Evolutionary conservation across 208 protist genomes (phyloP), one percentile per base, ranked within the genome.

Genomic region (Trypanosoma vivax): DNA sequence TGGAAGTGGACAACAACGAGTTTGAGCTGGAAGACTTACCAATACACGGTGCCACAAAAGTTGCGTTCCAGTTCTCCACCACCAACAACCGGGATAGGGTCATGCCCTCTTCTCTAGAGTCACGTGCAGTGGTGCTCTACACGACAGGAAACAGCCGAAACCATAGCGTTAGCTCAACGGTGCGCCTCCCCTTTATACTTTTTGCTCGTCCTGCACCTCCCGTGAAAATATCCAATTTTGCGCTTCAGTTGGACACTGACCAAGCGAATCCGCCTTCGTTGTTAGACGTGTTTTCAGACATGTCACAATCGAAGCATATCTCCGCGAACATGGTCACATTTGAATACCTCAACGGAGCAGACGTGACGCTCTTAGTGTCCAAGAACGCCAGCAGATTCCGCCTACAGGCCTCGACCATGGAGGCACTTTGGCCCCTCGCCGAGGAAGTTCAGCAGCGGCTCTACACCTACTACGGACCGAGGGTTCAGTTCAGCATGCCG

Each of bases 171-270:
- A 56, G 58, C 23, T 39, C 67, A 11, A 55, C 47, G 13, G 46
- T 78, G 0, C 29, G 57, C 28, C 63, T 94, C 5, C 92, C 92
- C 19, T 72, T 97, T 10, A 35, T 50, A 21, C 67, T 92, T 47
- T 78, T 90, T 1, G 73, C 77, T 3, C 40, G 56, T 1, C 55
- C 78, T 0, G 69, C 92, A 46, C 47, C 79, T 10, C 76, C 82
- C 0, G 60, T 95, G 9, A 91, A 93, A 61, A 79, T 64, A 47
- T 60, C 71, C 7, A 65, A 57, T 21, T 92, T 92, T 49, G 74
- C 75, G 18, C 16, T 97, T 5, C 95, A 96, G 41, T 46, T 98
- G 42, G 92, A 98, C 66, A 94, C 90, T 2, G 73, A 96, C 48
- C 70, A 74, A 39, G 43, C 60, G 6, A 61, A 78, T 3, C 76